A percentile compares a stretch with the other conserved stretches of the same genome.
phyloP scores from a whole-genome alignment of 2,329 filamentous ascomycete species.

The Paraconiothyrium brasiliense region DNA sequence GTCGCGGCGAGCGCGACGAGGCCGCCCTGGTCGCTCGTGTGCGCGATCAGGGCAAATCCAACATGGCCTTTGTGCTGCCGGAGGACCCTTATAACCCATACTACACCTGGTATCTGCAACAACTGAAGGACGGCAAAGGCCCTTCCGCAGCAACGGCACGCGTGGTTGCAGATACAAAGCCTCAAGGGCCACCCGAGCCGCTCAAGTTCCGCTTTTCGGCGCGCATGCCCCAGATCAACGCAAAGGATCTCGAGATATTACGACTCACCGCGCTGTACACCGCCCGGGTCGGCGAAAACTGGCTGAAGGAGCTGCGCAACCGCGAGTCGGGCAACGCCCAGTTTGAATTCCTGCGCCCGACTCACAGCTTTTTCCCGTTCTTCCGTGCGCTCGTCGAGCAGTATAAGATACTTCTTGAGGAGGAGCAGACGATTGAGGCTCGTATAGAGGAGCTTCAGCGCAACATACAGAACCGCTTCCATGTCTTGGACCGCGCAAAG shows the following conservation, averaged over 20 bases:
- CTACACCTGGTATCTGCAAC: conserved; percentile 88
- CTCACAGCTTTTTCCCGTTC: conserved; percentile 96
- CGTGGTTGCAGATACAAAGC: conserved; percentile 64
- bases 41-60: conserved; percentile 82
- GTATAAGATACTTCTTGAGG: conserved; percentile 82
- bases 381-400: conserved; percentile 93
- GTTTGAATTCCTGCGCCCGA: conserved; percentile 94
- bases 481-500: conserved; percentile 81
- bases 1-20: conserved; percentile 74
- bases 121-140: conserved; percentile 85
- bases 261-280: conserved; percentile 88
- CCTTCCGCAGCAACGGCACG: conserved; percentile 64
- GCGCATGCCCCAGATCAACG: conserved; percentile 96
- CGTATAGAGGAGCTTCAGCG: conserved; percentile 76
- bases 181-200: conserved; percentile 84
- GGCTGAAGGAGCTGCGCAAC: conserved; percentile 89
- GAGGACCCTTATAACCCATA: conserved; percentile 87
- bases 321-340: conserved; percentile 90
- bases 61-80: conserved; percentile 84
- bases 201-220: conserved; percentile 92
- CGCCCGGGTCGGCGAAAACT: conserved; percentile 89
- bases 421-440: conserved; percentile 75
- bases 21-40: conserved; percentile 88
- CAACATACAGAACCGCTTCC: conserved; percentile 81
- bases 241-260: conserved; percentile 82